phyloP scores from a whole-genome alignment of 352 stramenopile genomes.

The Saprolegnia parasitica region DNA sequence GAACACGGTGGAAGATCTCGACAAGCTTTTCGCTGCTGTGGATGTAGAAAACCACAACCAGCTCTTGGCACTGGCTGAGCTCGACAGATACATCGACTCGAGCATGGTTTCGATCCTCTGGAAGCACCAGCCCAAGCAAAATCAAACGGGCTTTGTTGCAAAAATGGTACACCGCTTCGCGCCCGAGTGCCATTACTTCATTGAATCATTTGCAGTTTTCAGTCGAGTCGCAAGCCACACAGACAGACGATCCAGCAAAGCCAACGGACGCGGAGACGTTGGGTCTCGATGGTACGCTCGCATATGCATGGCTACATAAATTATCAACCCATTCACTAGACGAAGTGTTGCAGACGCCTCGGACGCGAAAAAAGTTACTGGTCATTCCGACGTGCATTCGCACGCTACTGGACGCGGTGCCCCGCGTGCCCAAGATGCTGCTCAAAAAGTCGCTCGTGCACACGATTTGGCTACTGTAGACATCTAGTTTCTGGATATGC shows the following conservation, averaged over 20 bases:
- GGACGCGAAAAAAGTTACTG: conserved; percentile 22
- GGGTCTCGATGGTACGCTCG: conserved; percentile 9
- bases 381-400: conserved; percentile 38
- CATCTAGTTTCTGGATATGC: background rate
- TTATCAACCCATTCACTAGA: background rate
- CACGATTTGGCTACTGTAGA: conserved; percentile 40
- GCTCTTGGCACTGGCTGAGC: conserved; percentile 42
- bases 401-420: conserved; percentile 44
- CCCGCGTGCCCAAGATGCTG: conserved; percentile 50
- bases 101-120: conserved; percentile 58
- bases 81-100: conserved; percentile 70
- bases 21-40: conserved; percentile 49
- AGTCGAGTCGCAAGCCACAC: conserved; percentile 10
- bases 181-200: conserved; percentile 48
- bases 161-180: conserved; percentile 43
- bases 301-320: background rate
- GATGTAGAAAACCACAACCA: conserved; percentile 40
- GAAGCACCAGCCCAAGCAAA: conserved; percentile 52
- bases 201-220: conserved; percentile 16
- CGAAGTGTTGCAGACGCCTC: conserved; percentile 14
- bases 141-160: conserved; percentile 48
- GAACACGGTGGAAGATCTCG: conserved; percentile 50
- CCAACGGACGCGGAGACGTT: background rate
- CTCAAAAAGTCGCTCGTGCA: conserved; percentile 43
- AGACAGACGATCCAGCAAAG: conserved; percentile 14